Base-by-base conservation (phyloP, 2,329 filamentous ascomycete genomes). In the Fusarium hostae region DNA sequence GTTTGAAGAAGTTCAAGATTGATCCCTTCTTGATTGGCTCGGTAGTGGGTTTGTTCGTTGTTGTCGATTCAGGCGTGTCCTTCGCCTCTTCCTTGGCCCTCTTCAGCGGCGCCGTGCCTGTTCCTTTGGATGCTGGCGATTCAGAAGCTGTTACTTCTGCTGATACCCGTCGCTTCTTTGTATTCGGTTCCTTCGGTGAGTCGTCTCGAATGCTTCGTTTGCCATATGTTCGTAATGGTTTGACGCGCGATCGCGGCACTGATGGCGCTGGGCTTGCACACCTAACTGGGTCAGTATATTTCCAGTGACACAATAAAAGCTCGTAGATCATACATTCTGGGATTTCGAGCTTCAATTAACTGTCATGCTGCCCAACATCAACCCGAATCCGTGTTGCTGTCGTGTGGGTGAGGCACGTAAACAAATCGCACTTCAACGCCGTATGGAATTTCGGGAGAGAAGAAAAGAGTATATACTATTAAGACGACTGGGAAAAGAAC, bases 1-100 rank as follows among this genome's bases (percentile, higher is more conserved):
- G 82, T 40, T 81, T 81, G 71, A 84, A 84, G 64, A 84, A 85
- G 59, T 72, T 80, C 51, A 84, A 67, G 9, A 85, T 84, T 0
- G 82, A 83, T 0, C 77, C 76, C 55, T 80, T 83, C 59, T 75
- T 73, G 11, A 60, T 16, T 4, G 56, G 39, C 24, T 48, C 48
- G 5, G 7, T 8, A 1, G 12, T 7, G 3, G 24, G 16, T 26
- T 62, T 56, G 9, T n/a, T 44, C 2, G 35, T 28, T 45, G 18
- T 22, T 2, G 61, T 34, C 2, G 52, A 16, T 20, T 50, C 22
- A 11, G 34, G 3, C 9, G 34, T 20, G 8, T 39, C 18, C 37
- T 61, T 50, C 26, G 34, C 32, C 13, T 32, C 43, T 6, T 60
- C 35, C 16, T 50, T 13, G 28, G 20, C 28, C 16, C 26, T 45